phyloP scores from a whole-genome alignment of 2,329 filamentous ascomycete genomes.

The Colletotrichum aenigma region DNA sequence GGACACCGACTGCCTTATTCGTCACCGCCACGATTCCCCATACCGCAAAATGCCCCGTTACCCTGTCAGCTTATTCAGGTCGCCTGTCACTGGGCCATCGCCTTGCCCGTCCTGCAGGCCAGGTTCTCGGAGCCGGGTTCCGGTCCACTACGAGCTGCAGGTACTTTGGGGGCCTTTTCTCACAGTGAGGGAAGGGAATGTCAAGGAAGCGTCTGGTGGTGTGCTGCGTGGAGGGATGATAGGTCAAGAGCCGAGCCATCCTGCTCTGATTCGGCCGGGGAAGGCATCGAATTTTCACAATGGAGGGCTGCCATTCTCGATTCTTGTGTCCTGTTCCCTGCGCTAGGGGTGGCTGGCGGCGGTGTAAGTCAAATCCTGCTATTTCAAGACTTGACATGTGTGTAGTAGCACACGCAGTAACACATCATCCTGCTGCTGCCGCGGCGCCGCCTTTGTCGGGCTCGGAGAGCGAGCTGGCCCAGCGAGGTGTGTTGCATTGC shows the following conservation, averaged over 20 bases:
- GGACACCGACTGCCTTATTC: slow-evolving; percentile 1
- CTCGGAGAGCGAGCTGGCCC: background rate
- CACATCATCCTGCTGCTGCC: background rate
- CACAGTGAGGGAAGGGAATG: background rate
- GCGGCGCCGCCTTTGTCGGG: background rate
- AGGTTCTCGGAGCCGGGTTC: slow-evolving; percentile 10
- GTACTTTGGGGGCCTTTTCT: background rate
- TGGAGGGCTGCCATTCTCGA: background rate
- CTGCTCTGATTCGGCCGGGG: background rate
- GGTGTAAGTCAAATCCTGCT: slow-evolving; percentile 2
- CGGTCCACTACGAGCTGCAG: slow-evolving; percentile 4
- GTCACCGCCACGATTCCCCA: background rate
- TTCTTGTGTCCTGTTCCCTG: background rate
- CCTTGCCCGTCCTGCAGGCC: background rate
- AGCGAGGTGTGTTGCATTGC: slow-evolving; percentile 13
- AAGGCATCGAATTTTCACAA: background rate
- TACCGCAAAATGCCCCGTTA: background rate
- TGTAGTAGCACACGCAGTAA: background rate
- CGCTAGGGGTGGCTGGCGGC: background rate
- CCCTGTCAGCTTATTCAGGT: slow-evolving; percentile 19
- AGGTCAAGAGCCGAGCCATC: background rate
- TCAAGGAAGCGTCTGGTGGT: background rate
- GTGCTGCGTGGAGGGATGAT: background rate
- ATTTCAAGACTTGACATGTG: background rate
- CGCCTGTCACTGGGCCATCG: slow-evolving; percentile 1